Conservation (phyloP, 1,284 basidiomycete species). For the Ustilago curta region DNA sequence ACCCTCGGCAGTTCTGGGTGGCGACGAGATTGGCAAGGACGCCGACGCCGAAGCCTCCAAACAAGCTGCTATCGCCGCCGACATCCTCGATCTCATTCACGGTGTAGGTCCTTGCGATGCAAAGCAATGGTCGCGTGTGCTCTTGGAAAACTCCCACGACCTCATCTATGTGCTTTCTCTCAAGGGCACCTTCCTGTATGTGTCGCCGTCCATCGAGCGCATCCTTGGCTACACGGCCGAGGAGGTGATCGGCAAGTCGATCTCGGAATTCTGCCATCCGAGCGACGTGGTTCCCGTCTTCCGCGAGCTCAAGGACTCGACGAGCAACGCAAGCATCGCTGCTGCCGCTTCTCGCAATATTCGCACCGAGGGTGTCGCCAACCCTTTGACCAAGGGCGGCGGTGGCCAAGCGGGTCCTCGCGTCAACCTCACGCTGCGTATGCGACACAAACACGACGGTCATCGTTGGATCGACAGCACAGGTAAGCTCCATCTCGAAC, state of each 20-base stretch:
- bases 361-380: slow-evolving; percentile 54
- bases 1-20: slow-evolving; percentile 30
- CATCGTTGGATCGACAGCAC: slow-evolving; percentile 64
- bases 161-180: slow-evolving; percentile 90
- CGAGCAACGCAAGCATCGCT: slow-evolving; percentile 69
- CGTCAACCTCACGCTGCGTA: slow-evolving; percentile 63
- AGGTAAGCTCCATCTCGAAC: slow-evolving; percentile 65
- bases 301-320: slow-evolving; percentile 88
- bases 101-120: slow-evolving; percentile 51
- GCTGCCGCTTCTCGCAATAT: slow-evolving; percentile 60
- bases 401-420: slow-evolving; percentile 64
- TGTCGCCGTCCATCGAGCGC: slow-evolving; percentile 74
- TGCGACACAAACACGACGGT: slow-evolving; percentile 60
- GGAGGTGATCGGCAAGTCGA: slow-evolving; percentile 84
- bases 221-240: slow-evolving; percentile 71
- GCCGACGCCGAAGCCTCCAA: slow-evolving; percentile 46
- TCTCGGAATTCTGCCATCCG: slow-evolving; percentile 82
- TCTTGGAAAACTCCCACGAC: slow-evolving; percentile 72
- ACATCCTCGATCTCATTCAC: slow-evolving; percentile 49
- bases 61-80: slow-evolving; percentile 50
- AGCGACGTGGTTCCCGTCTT: slow-evolving; percentile 90
- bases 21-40: slow-evolving; percentile 43
- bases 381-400: slow-evolving; percentile 62
- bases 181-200: slow-evolving; percentile 92
- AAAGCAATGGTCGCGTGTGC: slow-evolving; percentile 59